Evolutionary conservation across 1,139 yeast genomes (phyloP).

Genomic region (Taiozyma sp.): DNA sequence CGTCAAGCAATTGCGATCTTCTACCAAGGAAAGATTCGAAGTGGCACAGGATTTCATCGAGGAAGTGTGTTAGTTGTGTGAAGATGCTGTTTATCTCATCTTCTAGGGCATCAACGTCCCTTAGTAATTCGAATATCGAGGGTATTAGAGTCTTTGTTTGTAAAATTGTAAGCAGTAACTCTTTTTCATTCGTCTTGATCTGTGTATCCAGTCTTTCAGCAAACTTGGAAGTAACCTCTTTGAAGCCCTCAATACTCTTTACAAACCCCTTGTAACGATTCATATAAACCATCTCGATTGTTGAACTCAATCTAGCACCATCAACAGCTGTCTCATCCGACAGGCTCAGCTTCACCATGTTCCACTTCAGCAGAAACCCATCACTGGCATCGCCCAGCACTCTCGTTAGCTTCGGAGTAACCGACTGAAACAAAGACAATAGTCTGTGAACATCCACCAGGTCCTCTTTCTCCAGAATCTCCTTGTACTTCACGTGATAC

Average conservation of each 20-base stretch:
- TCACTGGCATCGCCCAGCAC: not conserved
- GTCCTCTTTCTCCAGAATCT: constrained; percentile 10
- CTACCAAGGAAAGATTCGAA: not conserved
- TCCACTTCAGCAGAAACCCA: constrained; percentile 4
- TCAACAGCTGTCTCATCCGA: not conserved
- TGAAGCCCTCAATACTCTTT: constrained; percentile 5
- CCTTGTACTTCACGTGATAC: constrained; percentile 1
- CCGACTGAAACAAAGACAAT: constrained; percentile 10
- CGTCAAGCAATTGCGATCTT: not conserved
- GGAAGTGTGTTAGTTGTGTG: constrained; percentile 5
- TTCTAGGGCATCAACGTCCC: constrained; percentile 10
- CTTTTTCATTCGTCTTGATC: constrained; percentile 8
- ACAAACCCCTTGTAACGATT: constrained; percentile 4
- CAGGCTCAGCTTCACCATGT: constrained; percentile 1
- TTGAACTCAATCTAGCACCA: not conserved
- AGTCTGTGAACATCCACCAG: constrained; percentile 9
- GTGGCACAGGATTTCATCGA: constrained; percentile 4
- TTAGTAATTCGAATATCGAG: constrained; percentile 8
- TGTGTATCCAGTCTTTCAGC: constrained; percentile 9
- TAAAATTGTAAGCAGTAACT: constrained; percentile 5
- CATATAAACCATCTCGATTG: constrained; percentile 4
- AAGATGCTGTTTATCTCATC: constrained; percentile 10
- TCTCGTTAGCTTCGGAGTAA: constrained; percentile 7
- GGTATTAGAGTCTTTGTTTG: constrained; percentile 5
- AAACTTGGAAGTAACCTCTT: constrained; percentile 7